These are phyloP conservation scores for Trichoderma reesei DNA, from an alignment of 495 filamentous ascomycete species.

Conservation along the genomic window DNA sequence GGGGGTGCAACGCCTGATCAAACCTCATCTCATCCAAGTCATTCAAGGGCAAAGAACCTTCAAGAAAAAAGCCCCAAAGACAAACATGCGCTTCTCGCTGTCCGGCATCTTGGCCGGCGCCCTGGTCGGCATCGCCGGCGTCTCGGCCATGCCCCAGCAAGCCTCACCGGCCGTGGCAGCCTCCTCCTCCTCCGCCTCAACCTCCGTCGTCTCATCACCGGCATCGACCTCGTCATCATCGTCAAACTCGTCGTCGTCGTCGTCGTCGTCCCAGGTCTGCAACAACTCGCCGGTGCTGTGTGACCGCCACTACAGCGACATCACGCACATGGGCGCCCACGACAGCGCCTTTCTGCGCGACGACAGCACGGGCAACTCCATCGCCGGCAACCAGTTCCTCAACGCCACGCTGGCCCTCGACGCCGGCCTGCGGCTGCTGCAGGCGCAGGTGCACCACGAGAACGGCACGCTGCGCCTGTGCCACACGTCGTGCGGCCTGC, in stretches of 20 bases:
- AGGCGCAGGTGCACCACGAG: conserved; percentile 55
- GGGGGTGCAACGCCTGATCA: no score
- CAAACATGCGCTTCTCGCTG: background rate
- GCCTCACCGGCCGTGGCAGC: conserved; percentile 9
- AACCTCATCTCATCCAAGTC: no score
- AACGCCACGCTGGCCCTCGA: conserved; percentile 55
- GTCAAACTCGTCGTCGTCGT: background rate
- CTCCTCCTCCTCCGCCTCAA: conserved; percentile 13
- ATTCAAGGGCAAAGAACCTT: background rate
- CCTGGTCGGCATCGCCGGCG: background rate
- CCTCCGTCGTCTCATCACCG: background rate
- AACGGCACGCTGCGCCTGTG: conserved; percentile 49
- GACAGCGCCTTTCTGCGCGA: conserved; percentile 56
- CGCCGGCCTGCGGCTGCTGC: conserved; percentile 58
- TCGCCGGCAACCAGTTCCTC: conserved; percentile 58
- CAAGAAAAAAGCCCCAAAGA: background rate
- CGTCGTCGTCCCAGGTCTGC: conserved; percentile 34
- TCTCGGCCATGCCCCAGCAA: conserved; percentile 3
- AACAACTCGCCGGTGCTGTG: conserved; percentile 60
- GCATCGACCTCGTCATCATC: conserved; percentile 12
- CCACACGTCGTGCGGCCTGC: conserved; percentile 53
- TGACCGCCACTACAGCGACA: conserved; percentile 49
- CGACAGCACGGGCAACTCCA: conserved; percentile 38
- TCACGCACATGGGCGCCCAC: conserved; percentile 62
- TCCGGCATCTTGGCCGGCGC: background rate